Conservation (phyloP, 2,329 filamentous ascomycete genomes). For the Fusarium secorum region DNA sequence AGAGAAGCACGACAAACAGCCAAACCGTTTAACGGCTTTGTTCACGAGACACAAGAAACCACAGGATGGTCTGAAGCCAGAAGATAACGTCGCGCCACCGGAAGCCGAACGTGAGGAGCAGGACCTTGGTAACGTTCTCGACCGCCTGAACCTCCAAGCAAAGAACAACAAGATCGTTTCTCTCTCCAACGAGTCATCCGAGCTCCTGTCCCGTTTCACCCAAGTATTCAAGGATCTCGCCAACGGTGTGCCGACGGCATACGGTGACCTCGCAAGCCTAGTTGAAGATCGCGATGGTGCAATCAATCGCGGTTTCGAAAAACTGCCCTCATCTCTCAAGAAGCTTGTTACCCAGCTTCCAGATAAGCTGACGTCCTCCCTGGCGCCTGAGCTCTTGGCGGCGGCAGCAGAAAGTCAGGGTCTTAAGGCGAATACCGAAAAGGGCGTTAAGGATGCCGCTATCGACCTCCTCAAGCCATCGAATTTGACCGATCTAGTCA, state of each 20-base stretch:
- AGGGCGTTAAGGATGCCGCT: conserved; percentile 67
- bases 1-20: conserved; percentile 45
- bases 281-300: conserved; percentile 68
- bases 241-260: conserved; percentile 92
- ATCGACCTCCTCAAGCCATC: conserved; percentile 74
- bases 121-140: conserved; percentile 81
- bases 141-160: conserved; percentile 82
- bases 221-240: conserved; percentile 90
- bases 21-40: conserved; percentile 47
- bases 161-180: conserved; percentile 87
- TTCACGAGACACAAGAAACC: conserved; percentile 52
- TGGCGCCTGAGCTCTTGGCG: conserved; percentile 85
- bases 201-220: conserved; percentile 84
- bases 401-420: conserved; percentile 79
- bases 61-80: conserved; percentile 46
- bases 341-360: conserved; percentile 87
- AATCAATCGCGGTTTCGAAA: conserved; percentile 67
- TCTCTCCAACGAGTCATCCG: conserved; percentile 83
- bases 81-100: conserved; percentile 51
- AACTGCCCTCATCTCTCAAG: conserved; percentile 80
- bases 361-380: conserved; percentile 75
- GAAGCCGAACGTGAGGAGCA: conserved; percentile 64
- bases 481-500: conserved; percentile 79
- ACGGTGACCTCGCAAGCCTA: conserved; percentile 78
- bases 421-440: conserved; percentile 62